These are phyloP conservation scores for Alternaria gaisen DNA, from an alignment of 2,329 filamentous ascomycete species.

Conservation along the genomic window DNA sequence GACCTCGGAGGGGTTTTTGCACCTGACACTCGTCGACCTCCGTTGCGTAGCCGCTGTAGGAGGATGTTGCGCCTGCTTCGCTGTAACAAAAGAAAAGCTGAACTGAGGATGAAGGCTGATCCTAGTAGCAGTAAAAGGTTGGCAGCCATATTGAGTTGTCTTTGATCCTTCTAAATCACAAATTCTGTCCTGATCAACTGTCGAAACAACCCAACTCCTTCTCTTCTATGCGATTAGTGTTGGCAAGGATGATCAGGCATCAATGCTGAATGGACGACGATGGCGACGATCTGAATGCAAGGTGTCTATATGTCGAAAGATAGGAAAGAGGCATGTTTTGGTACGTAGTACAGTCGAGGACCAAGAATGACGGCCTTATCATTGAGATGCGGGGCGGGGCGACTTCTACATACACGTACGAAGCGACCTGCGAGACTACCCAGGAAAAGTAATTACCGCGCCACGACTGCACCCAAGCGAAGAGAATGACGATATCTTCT, in stretches of 20 bases:
- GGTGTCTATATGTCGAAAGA: not conserved
- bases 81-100: slow-evolving; percentile 40
- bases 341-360: not conserved
- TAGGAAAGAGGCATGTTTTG: not conserved
- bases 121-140: slow-evolving; percentile 40
- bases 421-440: slow-evolving; percentile 13
- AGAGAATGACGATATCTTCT: slow-evolving; percentile 9
- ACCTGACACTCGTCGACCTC: slow-evolving; percentile 55
- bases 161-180: not conserved
- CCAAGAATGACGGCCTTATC: slow-evolving; percentile 19
- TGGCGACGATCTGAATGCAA: not conserved
- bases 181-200: not conserved
- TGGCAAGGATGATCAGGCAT: not conserved
- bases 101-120: slow-evolving; percentile 41
- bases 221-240: not conserved
- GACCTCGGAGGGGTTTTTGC: slow-evolving; percentile 63
- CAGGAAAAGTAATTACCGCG: slow-evolving; percentile 20
- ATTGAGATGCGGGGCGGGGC: slow-evolving; percentile 20
- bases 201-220: not conserved
- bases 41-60: slow-evolving; percentile 51
- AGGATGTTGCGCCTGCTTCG: slow-evolving; percentile 53
- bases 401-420: slow-evolving; percentile 19
- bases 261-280: not conserved
- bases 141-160: slow-evolving; percentile 26
- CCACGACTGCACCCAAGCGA: slow-evolving; percentile 12